A percentile compares a stretch with the other conserved stretches of the same genome.
These are phyloP conservation scores for Ustulina deusta DNA, from an alignment of 2,329 filamentous ascomycete species.

Conservation along the genomic window DNA sequence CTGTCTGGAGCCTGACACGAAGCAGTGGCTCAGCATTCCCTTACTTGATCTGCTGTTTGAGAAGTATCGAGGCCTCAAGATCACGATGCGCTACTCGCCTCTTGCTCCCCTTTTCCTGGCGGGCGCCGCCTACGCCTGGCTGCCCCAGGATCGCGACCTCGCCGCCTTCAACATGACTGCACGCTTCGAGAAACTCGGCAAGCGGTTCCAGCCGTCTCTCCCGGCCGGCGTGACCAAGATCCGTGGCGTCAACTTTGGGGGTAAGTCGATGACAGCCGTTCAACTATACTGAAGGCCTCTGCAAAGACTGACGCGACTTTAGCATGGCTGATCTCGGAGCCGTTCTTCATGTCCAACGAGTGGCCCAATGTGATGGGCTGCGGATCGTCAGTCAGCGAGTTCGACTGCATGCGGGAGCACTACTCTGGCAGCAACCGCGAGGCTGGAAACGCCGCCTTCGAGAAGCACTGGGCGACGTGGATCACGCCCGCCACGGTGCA, in stretches of 20 bases:
- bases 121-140: conserved; percentile 46
- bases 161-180: conserved; percentile 51
- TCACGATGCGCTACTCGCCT: conserved; percentile 45
- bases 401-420: conserved; percentile 44
- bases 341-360: conserved; percentile 41
- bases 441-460: conserved; percentile 41
- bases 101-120: conserved; percentile 45
- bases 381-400: conserved; percentile 38
- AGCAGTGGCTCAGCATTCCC: not conserved
- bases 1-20: not conserved
- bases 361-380: conserved; percentile 44
- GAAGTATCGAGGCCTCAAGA: conserved; percentile 9
- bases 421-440: conserved; percentile 41
- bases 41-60: not conserved
- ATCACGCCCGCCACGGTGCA: conserved; percentile 43
- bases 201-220: conserved; percentile 49
- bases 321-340: conserved; percentile 44
- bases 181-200: conserved; percentile 51
- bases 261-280: conserved; percentile 30
- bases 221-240: conserved; percentile 43
- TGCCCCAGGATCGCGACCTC: conserved; percentile 50
- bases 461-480: conserved; percentile 42
- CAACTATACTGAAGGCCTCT: not conserved
- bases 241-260: conserved; percentile 45
- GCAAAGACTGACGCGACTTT: conserved; percentile 15